These are phyloP conservation scores for Linum trigynum DNA, from an alignment of 345 rosid genomes.

Conservation along the genomic window DNA sequence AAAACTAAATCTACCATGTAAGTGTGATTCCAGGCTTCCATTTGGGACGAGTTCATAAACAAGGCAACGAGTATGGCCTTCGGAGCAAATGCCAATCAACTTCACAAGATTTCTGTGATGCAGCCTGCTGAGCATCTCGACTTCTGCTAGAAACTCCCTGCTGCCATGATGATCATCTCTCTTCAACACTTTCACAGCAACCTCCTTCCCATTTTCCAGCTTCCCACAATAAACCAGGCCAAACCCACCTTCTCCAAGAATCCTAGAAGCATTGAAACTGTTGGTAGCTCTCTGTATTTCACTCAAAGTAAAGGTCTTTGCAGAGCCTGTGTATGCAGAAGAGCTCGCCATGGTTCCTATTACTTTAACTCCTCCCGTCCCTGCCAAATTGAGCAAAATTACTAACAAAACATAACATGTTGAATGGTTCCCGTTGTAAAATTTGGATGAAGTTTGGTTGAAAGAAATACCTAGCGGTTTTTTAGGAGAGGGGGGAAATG, in stretches of 20 bases:
- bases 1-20: slow-evolving; percentile 39
- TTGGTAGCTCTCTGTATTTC: slow-evolving; percentile 48
- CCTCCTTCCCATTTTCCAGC: slow-evolving; percentile 45
- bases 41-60: slow-evolving; percentile 64
- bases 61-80: slow-evolving; percentile 40
- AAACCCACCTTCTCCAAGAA: slow-evolving; percentile 72
- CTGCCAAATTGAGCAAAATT: slow-evolving; percentile 20
- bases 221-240: slow-evolving; percentile 53
- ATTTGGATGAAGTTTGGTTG: background rate
- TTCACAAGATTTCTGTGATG: slow-evolving; percentile 70
- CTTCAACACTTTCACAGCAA: slow-evolving; percentile 70
- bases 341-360: slow-evolving; percentile 24
- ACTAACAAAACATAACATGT: slow-evolving; percentile 3
- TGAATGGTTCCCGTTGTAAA: background rate
- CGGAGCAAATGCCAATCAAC: slow-evolving; percentile 50
- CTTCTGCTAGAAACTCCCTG: slow-evolving; percentile 65
- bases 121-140: slow-evolving; percentile 73
- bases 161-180: slow-evolving; percentile 50
- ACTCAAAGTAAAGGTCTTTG: slow-evolving; percentile 37
- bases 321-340: slow-evolving; percentile 41
- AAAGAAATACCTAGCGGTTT: slow-evolving; percentile 36
- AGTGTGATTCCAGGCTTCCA: slow-evolving; percentile 64
- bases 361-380: slow-evolving; percentile 13
- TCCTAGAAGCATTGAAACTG: slow-evolving; percentile 36
- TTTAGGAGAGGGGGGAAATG: slow-evolving; percentile 13